Percentiles rank a stretch among this genome's conserved stretches.
These are phyloP conservation scores for Talaromyces sp. DNA, from an alignment of 2,329 filamentous ascomycete genomes.

Conservation along the genomic window DNA sequence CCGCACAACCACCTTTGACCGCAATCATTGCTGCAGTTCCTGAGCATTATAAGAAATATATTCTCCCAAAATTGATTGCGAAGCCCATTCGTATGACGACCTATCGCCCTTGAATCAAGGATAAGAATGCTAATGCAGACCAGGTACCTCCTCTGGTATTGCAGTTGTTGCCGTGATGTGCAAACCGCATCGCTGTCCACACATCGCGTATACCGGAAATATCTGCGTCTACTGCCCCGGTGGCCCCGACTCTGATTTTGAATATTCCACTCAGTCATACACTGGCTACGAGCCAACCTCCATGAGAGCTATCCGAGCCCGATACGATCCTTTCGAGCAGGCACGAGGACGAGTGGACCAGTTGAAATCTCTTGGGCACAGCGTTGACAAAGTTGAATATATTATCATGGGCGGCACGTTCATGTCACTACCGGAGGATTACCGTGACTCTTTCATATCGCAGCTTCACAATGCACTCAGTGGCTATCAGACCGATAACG, in stretches of 20 bases:
- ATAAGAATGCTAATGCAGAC: background rate
- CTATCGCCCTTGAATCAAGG: too few species aligned
- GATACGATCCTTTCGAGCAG: constrained; percentile 98
- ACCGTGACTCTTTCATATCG: constrained; percentile 89
- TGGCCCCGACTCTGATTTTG: constrained; percentile 95
- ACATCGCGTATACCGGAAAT: constrained; percentile 97
- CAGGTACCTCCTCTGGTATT: constrained; percentile 90
- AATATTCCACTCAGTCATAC: constrained; percentile 98
- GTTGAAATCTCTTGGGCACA: constrained; percentile 91
- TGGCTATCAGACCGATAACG: constrained; percentile 88
- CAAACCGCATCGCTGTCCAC: constrained; percentile 95
- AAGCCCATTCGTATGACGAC: constrained; percentile 78
- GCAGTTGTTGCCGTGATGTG: constrained; percentile 99
- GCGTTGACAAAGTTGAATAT: constrained; percentile 98
- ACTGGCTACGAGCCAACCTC: constrained; percentile 98
- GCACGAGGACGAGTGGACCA: constrained; percentile 93
- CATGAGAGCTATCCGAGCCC: constrained; percentile 94
- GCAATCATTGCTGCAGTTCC: constrained; percentile 97
- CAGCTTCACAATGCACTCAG: constrained; percentile 96
- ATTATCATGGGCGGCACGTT: constrained; percentile 99
- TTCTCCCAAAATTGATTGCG: constrained; percentile 89
- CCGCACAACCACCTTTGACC: constrained; percentile 83
- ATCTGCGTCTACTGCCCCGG: constrained; percentile 99
- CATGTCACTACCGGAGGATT: constrained; percentile 88
- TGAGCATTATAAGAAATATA: constrained; percentile 99